These are phyloP conservation scores for Litsea cubeba DNA, from an alignment of 164 flowering plant species.

Conservation along the genomic window DNA sequence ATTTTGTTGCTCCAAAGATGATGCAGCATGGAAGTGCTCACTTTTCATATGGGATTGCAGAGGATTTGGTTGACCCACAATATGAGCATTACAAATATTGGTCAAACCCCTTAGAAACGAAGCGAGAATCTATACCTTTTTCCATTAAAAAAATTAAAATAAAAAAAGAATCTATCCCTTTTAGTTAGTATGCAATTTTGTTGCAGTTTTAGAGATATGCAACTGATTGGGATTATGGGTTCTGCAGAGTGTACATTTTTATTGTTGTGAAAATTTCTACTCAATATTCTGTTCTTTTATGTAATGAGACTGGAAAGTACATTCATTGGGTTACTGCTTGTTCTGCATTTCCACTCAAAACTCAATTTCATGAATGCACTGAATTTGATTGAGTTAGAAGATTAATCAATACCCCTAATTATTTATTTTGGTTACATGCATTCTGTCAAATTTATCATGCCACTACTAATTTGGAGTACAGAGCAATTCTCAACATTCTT, in stretches of 20 bases:
- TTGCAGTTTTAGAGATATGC: neutral
- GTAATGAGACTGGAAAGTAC: too few relatives aligned
- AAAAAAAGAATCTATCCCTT: neutral
- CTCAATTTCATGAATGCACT: too few relatives aligned
- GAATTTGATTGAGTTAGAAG: too few relatives aligned
- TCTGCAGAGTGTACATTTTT: too few relatives aligned
- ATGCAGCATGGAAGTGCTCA: slow-evolving; percentile 78
- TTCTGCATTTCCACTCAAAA: too few relatives aligned
- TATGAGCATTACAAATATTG: slow-evolving; percentile 76
- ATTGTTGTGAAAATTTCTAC: neutral
- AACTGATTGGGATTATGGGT: too few relatives aligned
- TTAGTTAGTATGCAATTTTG: neutral
- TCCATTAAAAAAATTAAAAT: too few relatives aligned
- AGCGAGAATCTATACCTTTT: slow-evolving; percentile 32
- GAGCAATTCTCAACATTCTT: neutral
- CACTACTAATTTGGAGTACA: neutral
- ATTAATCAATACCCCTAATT: too few relatives aligned
- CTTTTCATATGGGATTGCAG: slow-evolving; percentile 83
- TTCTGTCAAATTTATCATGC: neutral
- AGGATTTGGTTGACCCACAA: slow-evolving; percentile 73
- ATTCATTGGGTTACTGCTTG: too few relatives aligned
- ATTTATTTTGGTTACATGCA: too few relatives aligned
- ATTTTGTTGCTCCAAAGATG: slow-evolving; percentile 83
- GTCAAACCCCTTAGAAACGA: slow-evolving; percentile 90
- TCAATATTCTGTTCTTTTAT: too few relatives aligned